Evolutionary conservation across 2,329 filamentous ascomycete genomes (phyloP).

Genomic region (Allantophomopsis cytisporea): DNA sequence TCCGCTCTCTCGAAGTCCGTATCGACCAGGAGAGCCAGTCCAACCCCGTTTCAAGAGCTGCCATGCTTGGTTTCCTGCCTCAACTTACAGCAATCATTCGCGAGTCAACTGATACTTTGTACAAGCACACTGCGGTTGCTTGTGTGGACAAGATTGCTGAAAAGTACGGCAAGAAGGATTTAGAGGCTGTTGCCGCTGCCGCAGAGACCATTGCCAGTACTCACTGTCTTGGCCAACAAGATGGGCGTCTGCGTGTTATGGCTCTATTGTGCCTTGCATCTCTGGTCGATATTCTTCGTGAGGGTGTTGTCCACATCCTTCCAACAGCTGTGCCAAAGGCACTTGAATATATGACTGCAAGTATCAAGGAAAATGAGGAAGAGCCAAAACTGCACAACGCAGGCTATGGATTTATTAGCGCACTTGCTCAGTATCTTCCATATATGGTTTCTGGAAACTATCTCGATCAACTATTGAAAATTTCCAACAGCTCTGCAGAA

Average conservation of each 20-base stretch:
- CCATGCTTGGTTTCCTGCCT: constrained; percentile 66
- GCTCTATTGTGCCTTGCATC: constrained; percentile 83
- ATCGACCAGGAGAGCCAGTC: constrained; percentile 60
- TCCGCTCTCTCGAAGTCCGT: constrained; percentile 68
- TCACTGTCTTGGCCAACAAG: constrained; percentile 61
- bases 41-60: constrained; percentile 52
- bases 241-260: constrained; percentile 63
- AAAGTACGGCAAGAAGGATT: constrained; percentile 88
- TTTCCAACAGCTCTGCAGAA: constrained; percentile 60
- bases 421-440: constrained; percentile 70
- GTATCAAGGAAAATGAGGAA: constrained; percentile 35
- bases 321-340: constrained; percentile 62
- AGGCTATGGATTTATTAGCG: constrained; percentile 64
- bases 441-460: constrained; percentile 76
- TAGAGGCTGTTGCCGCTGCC: constrained; percentile 60
- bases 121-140: constrained; percentile 75
- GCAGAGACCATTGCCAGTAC: constrained; percentile 65
- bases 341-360: constrained; percentile 56
- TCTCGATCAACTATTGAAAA: constrained; percentile 55
- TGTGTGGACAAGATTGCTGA: constrained; percentile 90
- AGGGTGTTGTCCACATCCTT: constrained; percentile 73
- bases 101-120: constrained; percentile 55
- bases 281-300: constrained; percentile 75
- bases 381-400: constrained; percentile 65
- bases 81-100: constrained; percentile 66